Conservation (phyloP, 306 rosid genomes). For the Ormosia emarginata region DNA sequence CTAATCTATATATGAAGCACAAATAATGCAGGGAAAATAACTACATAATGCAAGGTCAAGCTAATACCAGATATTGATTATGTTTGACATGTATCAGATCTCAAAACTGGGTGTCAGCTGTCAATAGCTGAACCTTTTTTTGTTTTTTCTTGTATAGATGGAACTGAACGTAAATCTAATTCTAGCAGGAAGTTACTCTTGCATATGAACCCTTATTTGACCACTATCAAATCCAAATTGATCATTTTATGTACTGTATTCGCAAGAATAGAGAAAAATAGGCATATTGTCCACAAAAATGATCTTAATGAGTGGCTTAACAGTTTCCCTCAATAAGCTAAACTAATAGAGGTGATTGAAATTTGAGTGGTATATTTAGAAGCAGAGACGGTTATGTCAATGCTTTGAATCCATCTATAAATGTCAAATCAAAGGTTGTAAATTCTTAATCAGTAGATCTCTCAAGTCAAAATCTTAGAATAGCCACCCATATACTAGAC, state of each 20-base stretch:
- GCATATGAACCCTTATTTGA: neutral
- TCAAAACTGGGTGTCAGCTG: neutral
- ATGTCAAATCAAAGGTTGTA: conserved; percentile 3
- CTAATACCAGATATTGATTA: no score
- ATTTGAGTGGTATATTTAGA: no score
- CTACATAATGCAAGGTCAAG: no score
- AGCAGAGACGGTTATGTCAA: neutral
- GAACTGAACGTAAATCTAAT: neutral
- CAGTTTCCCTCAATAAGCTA: neutral
- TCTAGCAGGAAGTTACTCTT: neutral
- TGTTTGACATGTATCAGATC: no score
- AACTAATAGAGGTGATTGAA: neutral
- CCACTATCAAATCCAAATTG: neutral
- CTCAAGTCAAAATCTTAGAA: neutral
- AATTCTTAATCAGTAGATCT: neutral
- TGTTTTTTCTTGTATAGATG: neutral
- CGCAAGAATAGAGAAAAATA: neutral
- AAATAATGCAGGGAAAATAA: no score
- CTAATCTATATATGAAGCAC: no score
- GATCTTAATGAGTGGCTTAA: neutral
- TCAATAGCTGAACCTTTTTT: neutral
- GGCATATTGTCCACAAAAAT: neutral
- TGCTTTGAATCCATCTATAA: neutral
- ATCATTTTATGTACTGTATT: neutral
- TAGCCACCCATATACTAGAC: neutral